Conservation (phyloP, 805 yeast genomes). For the Suhomyces sp. region DNA sequence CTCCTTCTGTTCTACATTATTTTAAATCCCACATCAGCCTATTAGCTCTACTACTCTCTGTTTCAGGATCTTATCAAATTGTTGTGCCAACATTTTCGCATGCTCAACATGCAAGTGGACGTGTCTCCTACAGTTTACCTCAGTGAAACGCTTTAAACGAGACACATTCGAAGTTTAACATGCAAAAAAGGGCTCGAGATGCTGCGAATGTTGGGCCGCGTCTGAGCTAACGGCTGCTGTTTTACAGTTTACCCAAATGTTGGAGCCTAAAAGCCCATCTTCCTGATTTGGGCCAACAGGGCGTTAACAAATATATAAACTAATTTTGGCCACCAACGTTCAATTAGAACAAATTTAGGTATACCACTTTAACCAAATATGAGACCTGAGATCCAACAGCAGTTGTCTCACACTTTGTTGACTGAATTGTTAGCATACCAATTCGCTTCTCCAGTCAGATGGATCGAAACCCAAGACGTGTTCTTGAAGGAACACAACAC, state of each 20-base stretch:
- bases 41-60: background rate
- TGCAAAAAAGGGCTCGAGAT: background rate
- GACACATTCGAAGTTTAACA: background rate
- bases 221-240: background rate
- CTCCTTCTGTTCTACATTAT: no score
- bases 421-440: conserved; percentile 97
- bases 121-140: background rate
- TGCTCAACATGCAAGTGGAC: background rate
- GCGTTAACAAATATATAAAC: background rate
- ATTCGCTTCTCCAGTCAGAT: conserved; percentile 98
- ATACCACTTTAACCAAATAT: conserved; percentile 29
- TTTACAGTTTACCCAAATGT: background rate
- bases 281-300: background rate
- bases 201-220: conserved; percentile 1
- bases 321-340: background rate
- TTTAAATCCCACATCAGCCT: no score
- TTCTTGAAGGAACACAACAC: conserved; percentile 90
- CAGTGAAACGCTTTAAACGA: background rate
- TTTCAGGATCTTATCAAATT: background rate
- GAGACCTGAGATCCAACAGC: conserved; percentile 97
- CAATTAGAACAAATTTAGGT: background rate
- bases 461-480: conserved; percentile 99
- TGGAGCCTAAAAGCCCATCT: background rate
- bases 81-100: background rate
- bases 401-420: conserved; percentile 88